Conservation (phyloP, 1,139 yeast genomes). For the Kluyveromyces sp. region DNA sequence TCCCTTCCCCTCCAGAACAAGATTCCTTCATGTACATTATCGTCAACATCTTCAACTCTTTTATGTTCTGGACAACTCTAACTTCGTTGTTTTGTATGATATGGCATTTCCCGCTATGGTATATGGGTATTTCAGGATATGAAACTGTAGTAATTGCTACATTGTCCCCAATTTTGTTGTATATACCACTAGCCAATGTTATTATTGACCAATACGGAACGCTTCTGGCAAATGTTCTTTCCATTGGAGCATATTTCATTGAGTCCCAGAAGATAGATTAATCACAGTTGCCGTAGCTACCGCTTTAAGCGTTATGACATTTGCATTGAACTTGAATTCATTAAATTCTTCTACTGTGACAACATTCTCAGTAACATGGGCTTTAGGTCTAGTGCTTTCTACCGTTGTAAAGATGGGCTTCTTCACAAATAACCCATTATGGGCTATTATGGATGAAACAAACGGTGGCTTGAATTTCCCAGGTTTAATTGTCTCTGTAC, state of each 20-base stretch:
- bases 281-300: constrained; percentile 60
- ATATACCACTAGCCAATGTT: constrained; percentile 49
- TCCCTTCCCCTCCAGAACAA: constrained; percentile 11
- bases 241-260: constrained; percentile 68
- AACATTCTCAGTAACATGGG: constrained; percentile 50
- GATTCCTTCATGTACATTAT: constrained; percentile 37
- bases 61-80: constrained; percentile 74
- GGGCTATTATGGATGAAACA: constrained; percentile 86
- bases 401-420: constrained; percentile 67
- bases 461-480: constrained; percentile 81
- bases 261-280: constrained; percentile 64
- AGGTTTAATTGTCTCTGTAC: constrained; percentile 62
- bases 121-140: constrained; percentile 94
- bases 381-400: constrained; percentile 66
- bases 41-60: constrained; percentile 48
- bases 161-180: constrained; percentile 50
- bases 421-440: constrained; percentile 84
- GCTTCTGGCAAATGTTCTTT: constrained; percentile 52
- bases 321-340: constrained; percentile 51
- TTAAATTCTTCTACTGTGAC: constrained; percentile 32
- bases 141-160: constrained; percentile 64
- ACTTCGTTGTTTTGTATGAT: constrained; percentile 79
- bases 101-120: constrained; percentile 98
- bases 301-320: constrained; percentile 52
- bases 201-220: constrained; percentile 43